Percentiles rank a stretch among this genome's conserved stretches.
phyloP scores from a whole-genome alignment of 306 rosid species.

The Dalbergia cochinchinensis region DNA sequence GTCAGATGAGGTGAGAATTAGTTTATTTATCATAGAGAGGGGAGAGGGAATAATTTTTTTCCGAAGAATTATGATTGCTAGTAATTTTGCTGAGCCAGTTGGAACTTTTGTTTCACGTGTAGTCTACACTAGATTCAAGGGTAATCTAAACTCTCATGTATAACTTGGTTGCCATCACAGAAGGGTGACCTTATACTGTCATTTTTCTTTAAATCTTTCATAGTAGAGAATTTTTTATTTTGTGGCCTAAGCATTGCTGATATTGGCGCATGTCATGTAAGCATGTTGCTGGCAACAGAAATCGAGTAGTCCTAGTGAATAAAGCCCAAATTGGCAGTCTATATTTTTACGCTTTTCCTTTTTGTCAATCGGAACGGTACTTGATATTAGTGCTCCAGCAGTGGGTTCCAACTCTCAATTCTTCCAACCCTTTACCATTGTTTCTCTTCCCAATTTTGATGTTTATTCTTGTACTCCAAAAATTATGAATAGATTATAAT shows the following conservation, averaged over 20 bases:
- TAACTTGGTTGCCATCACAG: not conserved
- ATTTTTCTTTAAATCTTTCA: not conserved
- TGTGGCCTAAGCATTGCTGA: too few species aligned
- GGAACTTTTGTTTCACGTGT: slow-evolving; percentile 2
- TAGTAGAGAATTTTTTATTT: too few species aligned
- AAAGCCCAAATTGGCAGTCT: not conserved
- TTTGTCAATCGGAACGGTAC: not conserved
- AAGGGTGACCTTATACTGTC: not conserved
- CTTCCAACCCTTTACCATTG: not conserved
- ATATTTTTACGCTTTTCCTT: not conserved
- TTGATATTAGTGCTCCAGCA: not conserved
- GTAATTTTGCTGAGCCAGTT: slow-evolving; percentile 32
- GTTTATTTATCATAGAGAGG: slow-evolving; percentile 15
- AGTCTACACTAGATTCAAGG: slow-evolving; percentile 9
- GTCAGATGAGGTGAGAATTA: slow-evolving; percentile 26
- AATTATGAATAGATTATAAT: not conserved
- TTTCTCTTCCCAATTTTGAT: not conserved
- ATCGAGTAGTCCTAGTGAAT: not conserved
- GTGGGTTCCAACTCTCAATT: not conserved
- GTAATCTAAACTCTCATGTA: not conserved
- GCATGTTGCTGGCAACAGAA: too few species aligned
- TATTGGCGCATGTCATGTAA: too few species aligned
- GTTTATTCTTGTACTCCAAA: not conserved
- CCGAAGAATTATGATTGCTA: not conserved
- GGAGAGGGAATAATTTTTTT: slow-evolving; percentile 26